These are phyloP conservation scores for Fragilariopsis cylindrus DNA, from an alignment of 108 stramenopile genomes.

Conservation along the genomic window DNA sequence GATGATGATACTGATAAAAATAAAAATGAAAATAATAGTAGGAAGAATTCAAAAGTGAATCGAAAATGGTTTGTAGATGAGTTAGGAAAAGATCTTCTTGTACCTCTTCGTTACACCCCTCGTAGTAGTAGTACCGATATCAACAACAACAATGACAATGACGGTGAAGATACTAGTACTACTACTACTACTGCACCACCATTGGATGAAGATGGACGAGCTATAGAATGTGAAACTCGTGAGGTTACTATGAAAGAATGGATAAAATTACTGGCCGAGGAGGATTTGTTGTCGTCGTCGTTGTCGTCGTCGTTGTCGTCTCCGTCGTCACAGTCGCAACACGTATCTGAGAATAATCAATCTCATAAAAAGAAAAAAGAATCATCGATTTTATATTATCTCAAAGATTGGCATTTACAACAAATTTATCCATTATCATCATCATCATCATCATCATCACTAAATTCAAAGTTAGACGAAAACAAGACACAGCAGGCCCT, in stretches of 20 bases:
- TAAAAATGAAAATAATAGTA: background rate
- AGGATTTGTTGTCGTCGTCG: background rate
- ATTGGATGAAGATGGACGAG: slow-evolving; percentile 69
- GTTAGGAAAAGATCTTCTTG: slow-evolving; percentile 49
- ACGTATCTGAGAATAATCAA: too few species aligned
- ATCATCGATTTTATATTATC: slow-evolving; percentile 34
- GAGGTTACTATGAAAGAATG: slow-evolving; percentile 50
- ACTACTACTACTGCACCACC: background rate
- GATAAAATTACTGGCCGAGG: slow-evolving; percentile 28
- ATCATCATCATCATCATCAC: too few species aligned
- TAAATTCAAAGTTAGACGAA: too few species aligned
- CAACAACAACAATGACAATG: slow-evolving; percentile 3
- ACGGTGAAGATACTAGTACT: background rate
- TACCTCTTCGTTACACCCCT: slow-evolving; percentile 52
- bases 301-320: too few species aligned
- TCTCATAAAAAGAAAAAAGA: background rate
- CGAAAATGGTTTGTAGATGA: slow-evolving; percentile 59
- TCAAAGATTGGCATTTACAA: slow-evolving; percentile 86
- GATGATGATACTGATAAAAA: background rate
- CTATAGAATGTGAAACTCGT: slow-evolving; percentile 62
- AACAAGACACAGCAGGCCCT: slow-evolving; percentile 12
- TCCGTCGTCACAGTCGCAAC: too few species aligned
- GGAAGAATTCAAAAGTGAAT: slow-evolving; percentile 19
- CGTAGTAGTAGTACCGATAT: background rate
- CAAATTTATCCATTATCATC: background rate